These are phyloP conservation scores for Miscanthus sacchariflorus DNA, from an alignment of 202 grass and related monocot species.

Conservation along the genomic window DNA sequence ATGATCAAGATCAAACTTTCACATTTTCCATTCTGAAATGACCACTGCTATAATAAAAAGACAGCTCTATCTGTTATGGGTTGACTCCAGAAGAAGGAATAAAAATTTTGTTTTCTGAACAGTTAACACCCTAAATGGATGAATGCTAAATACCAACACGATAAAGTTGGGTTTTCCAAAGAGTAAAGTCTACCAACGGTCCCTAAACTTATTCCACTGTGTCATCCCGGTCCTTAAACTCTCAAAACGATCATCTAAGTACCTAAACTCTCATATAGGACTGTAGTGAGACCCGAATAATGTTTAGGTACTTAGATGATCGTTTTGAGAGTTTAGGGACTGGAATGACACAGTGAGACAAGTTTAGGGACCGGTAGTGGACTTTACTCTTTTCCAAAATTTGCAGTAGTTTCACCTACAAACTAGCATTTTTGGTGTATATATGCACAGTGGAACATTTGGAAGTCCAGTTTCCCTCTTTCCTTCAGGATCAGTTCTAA, in stretches of 20 bases:
- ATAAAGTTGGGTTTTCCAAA: neutral
- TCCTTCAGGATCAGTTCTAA: neutral
- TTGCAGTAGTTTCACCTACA: neutral
- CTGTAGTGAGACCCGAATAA: too few relatives aligned
- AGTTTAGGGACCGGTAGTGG: too few relatives aligned
- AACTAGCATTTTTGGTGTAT: constrained; percentile 19
- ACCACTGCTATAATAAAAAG: neutral
- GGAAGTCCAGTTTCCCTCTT: neutral
- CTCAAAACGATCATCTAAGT: too few relatives aligned
- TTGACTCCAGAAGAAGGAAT: neutral
- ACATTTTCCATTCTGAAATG: constrained; percentile 17
- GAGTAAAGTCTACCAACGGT: too few relatives aligned
- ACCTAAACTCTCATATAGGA: too few relatives aligned
- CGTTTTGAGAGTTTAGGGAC: too few relatives aligned
- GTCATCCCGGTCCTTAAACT: too few relatives aligned
- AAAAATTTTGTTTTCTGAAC: neutral
- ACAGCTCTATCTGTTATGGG: constrained; percentile 6
- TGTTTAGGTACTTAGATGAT: too few relatives aligned
- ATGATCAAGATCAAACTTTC: neutral
- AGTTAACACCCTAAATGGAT: neutral
- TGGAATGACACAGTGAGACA: too few relatives aligned
- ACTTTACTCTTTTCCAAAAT: neutral
- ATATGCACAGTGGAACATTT: neutral
- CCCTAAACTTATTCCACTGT: too few relatives aligned
- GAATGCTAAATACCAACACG: neutral